These are phyloP conservation scores for Jacaranda copaia DNA, from an alignment of 257 asterid genomes.

Conservation along the genomic window DNA sequence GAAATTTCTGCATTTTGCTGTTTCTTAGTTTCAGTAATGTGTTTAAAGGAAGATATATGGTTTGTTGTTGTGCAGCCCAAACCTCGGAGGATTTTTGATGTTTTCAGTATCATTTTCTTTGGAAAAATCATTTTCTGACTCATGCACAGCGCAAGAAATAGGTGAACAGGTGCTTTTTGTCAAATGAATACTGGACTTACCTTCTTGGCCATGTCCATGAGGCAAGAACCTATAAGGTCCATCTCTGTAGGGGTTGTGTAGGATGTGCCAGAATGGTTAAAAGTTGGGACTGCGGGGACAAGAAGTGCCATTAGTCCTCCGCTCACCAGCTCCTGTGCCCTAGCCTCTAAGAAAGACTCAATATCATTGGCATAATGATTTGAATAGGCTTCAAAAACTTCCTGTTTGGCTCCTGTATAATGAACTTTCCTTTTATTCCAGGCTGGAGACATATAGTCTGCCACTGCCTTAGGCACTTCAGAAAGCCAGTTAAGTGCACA, in stretches of 20 bases:
- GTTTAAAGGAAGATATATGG: slow-evolving; percentile 7
- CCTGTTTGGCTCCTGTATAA: slow-evolving; percentile 41
- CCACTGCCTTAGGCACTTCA: slow-evolving; percentile 47
- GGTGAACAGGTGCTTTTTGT: background rate
- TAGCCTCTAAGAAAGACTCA: slow-evolving; percentile 48
- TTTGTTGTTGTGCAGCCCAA: background rate
- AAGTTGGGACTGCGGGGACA: slow-evolving; percentile 49
- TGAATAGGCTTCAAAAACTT: slow-evolving; percentile 48
- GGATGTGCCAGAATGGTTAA: slow-evolving; percentile 23
- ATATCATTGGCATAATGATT: slow-evolving; percentile 46
- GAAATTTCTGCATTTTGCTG: background rate
- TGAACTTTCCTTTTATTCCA: slow-evolving; percentile 53
- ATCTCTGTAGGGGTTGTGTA: slow-evolving; percentile 35
- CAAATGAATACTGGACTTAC: slow-evolving; percentile 35
- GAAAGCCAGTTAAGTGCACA: slow-evolving; percentile 61
- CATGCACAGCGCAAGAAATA: background rate
- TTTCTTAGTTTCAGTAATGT: background rate
- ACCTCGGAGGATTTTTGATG: background rate
- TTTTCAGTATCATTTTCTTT: background rate
- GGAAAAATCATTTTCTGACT: background rate
- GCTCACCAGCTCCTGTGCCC: slow-evolving; percentile 51
- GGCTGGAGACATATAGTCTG: slow-evolving; percentile 37
- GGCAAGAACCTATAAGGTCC: slow-evolving; percentile 48
- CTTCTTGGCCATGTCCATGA: slow-evolving; percentile 59
- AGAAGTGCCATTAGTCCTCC: slow-evolving; percentile 64